Percentiles rank a stretch among this genome's conserved stretches.
Evolutionary conservation across 768 basidiomycete species (phyloP).

Genomic region (Hypholoma fasciculare): DNA sequence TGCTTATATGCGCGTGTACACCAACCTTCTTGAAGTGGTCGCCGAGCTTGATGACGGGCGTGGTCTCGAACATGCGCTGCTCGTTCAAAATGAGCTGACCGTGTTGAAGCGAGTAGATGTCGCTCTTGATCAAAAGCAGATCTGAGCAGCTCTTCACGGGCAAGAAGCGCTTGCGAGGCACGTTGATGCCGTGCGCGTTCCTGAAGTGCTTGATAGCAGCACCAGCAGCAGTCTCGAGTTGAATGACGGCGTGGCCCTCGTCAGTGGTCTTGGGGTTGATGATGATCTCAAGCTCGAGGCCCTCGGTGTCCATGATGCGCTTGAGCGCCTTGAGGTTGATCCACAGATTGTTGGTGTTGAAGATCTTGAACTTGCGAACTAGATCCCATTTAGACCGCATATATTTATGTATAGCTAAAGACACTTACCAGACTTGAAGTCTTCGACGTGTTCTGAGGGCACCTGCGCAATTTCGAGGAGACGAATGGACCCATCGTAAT

Average conservation of each 20-base stretch:
- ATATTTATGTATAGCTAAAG: background rate
- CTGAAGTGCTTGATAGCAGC: conserved; percentile 94
- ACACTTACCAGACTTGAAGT: conserved; percentile 78
- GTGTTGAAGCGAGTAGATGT: conserved; percentile 88
- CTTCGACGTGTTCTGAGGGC: conserved; percentile 89
- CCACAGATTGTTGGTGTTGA: conserved; percentile 87
- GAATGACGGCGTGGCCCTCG: conserved; percentile 83
- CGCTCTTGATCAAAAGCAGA: conserved; percentile 86
- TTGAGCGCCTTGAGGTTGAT: conserved; percentile 86
- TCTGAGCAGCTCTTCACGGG: conserved; percentile 90
- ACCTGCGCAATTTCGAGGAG: conserved; percentile 95
- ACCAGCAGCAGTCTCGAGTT: conserved; percentile 91
- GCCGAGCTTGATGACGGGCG: conserved; percentile 96
- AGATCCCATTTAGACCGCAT: conserved; percentile 12
- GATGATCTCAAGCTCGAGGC: conserved; percentile 93
- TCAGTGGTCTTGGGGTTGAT: conserved; percentile 89
- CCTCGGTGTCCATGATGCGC: conserved; percentile 83
- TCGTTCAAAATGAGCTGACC: conserved; percentile 87
- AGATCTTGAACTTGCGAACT: conserved; percentile 92
- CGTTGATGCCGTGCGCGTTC: conserved; percentile 92
- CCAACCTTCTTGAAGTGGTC: conserved; percentile 94
- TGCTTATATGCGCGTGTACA: background rate
- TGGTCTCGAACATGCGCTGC: conserved; percentile 78
- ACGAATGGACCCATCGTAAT: conserved; percentile 87
- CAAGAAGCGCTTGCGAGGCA: conserved; percentile 92